phyloP scores from a whole-genome alignment of 768 basidiomycete genomes.

The Boletus vermiculosoides region DNA sequence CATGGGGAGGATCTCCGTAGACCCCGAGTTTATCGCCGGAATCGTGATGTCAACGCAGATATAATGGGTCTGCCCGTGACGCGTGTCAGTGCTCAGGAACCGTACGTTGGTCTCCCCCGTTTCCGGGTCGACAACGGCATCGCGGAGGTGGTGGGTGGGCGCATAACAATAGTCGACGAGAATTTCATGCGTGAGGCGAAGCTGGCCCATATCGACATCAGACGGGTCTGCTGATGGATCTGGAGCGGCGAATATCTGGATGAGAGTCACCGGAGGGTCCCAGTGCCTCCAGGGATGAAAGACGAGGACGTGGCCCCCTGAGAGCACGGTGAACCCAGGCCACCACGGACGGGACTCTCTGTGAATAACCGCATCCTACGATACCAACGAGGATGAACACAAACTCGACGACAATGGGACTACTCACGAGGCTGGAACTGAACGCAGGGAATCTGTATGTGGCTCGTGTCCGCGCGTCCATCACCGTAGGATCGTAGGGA shows the following conservation, averaged over 20 bases:
- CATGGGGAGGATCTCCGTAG: slow-evolving; percentile 11
- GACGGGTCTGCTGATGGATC: not conserved
- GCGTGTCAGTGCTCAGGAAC: slow-evolving; percentile 3
- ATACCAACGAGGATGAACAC: not conserved
- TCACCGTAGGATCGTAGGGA: slow-evolving; percentile 11
- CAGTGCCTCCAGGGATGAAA: slow-evolving; percentile 11
- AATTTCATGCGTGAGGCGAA: slow-evolving; percentile 22
- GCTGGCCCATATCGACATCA: not conserved
- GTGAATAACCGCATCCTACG: slow-evolving; percentile 5
- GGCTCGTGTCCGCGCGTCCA: slow-evolving; percentile 17
- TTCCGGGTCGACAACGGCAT: slow-evolving; percentile 9
- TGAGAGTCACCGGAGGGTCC: slow-evolving; percentile 10
- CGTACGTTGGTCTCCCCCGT: slow-evolving; percentile 16
- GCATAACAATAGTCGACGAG: slow-evolving; percentile 3
- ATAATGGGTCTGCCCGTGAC: slow-evolving; percentile 4
- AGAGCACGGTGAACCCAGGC: slow-evolving; percentile 15
- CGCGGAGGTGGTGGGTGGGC: slow-evolving; percentile 14
- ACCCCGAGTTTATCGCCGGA: not conserved
- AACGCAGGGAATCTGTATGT: slow-evolving; percentile 20
- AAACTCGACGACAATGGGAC: not conserved
- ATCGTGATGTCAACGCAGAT: slow-evolving; percentile 18
- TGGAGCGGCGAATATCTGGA: slow-evolving; percentile 20
- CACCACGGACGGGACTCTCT: slow-evolving; percentile 1
- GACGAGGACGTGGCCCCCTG: slow-evolving; percentile 12
- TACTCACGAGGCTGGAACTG: slow-evolving; percentile 15